Percentiles rank a stretch among this genome's conserved stretches.
Evolutionary conservation across 495 filamentous ascomycete species (phyloP).

Genomic region (Penicillium daleae): DNA sequence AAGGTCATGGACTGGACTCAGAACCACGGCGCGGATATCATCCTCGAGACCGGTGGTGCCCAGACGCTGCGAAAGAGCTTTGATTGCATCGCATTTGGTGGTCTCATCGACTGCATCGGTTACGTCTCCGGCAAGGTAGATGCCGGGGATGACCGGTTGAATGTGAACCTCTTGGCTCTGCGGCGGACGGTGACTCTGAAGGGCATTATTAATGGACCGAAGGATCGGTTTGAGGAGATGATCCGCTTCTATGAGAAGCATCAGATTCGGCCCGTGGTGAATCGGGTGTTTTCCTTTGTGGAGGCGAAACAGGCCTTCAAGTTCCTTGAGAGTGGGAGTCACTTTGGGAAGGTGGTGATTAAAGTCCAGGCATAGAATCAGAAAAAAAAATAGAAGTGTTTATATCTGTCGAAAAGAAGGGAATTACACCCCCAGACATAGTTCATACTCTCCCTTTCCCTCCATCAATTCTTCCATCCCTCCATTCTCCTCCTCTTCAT

Average conservation of each 20-base stretch:
- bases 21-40: constrained; percentile 65
- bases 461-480: no score
- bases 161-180: constrained; percentile 58
- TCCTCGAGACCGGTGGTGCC: constrained; percentile 70
- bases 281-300: constrained; percentile 61
- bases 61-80: constrained; percentile 64
- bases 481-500: no score
- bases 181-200: constrained; percentile 55
- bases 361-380: constrained; percentile 43
- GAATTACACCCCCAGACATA: no score
- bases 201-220: constrained; percentile 64
- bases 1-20: constrained; percentile 64
- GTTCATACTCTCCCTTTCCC: not conserved
- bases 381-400: not conserved
- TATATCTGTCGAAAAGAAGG: not conserved
- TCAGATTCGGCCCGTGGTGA: constrained; percentile 64
- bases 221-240: constrained; percentile 66
- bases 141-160: constrained; percentile 41
- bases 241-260: constrained; percentile 59
- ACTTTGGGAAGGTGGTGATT: constrained; percentile 77
- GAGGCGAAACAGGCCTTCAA: constrained; percentile 54
- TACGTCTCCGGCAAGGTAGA: constrained; percentile 64
- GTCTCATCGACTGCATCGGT: constrained; percentile 69
- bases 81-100: constrained; percentile 66
- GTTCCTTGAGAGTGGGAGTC: constrained; percentile 65